Base-by-base conservation (phyloP, 805 yeast species). In the Cyberlindnera maclurae region DNA sequence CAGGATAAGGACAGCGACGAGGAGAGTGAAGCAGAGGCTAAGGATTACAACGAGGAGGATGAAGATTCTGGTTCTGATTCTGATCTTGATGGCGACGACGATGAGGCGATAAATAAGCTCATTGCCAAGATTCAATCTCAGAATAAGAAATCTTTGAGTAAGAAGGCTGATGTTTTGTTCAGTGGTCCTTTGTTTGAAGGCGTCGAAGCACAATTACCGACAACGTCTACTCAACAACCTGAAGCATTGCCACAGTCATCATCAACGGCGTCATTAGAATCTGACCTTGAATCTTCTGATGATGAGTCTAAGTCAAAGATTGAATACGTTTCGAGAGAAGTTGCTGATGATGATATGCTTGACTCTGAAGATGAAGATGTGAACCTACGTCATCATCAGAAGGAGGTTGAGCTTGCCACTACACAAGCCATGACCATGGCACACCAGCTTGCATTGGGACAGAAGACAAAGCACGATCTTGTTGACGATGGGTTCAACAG, bases 381-480 rank as follows among this genome's bases (percentile, higher is more conserved):
- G 38, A 65, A 52, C 43, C 65, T 61, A 46, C 67, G 63, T 52
- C 64, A 60, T 20, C 85, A 82, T 47, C 65, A 74, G 42, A 70
- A 75, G 37, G 82, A 77, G 43, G 78, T 86, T 36, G 95, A 86
- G 46, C 67, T 89, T 43, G 94, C 93, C 15, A 88, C 96, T 2
- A 95, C 83, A 1, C 95, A 88, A 59, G 96, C 96, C 5, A 93
- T 93, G 99, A 93, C 98, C 0, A 67, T 93, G 52, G 98, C 98
- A 0, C 99, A 93, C 58, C 88, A 93, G 62, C 70, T 93, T 29
- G 98, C 97, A 0, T 62, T 87, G 18, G 96, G 96, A 9, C 88
- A 86, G 54, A 83, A 71, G 67, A 76, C 80, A 36, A 88, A 82
- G 57, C 81, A 85, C 51, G 95, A 88, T 54, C 67, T 90, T 40